These are phyloP conservation scores for Cladosporium oxysporum DNA, from an alignment of 2,329 filamentous ascomycete species.

Conservation along the genomic window DNA sequence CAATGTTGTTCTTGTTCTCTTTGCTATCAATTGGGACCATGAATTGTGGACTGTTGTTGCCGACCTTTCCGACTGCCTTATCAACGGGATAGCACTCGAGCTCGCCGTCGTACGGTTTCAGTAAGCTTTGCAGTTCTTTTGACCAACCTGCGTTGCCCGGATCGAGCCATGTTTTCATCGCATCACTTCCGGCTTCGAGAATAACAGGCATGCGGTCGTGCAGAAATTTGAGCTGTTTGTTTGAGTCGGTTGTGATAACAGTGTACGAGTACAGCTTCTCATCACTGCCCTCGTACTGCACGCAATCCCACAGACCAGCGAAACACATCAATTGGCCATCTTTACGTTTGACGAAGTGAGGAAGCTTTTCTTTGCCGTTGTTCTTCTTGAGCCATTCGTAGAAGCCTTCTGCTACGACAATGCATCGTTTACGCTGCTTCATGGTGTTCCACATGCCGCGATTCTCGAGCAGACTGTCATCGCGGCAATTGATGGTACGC, in stretches of 20 bases:
- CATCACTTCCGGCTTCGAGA: conserved; percentile 72
- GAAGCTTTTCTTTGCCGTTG: conserved; percentile 74
- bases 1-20: conserved; percentile 90
- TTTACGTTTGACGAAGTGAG: conserved; percentile 78
- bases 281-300: conserved; percentile 71
- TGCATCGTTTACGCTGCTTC: conserved; percentile 85
- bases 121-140: conserved; percentile 70
- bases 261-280: conserved; percentile 85
- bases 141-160: conserved; percentile 72
- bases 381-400: conserved; percentile 92
- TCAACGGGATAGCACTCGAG: conserved; percentile 84
- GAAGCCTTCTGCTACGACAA: conserved; percentile 88
- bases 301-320: conserved; percentile 89
- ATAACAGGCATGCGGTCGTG: conserved; percentile 97
- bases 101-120: conserved; percentile 78
- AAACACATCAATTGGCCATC: conserved; percentile 86
- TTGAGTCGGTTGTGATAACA: conserved; percentile 88
- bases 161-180: conserved; percentile 75
- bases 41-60: conserved; percentile 83
- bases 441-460: conserved; percentile 89
- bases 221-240: conserved; percentile 78
- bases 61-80: conserved; percentile 90
- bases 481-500: conserved; percentile 93
- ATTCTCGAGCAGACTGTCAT: conserved; percentile 75
- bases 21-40: conserved; percentile 79